A percentile compares a stretch with the other conserved stretches of the same genome.
Evolutionary conservation across 2,329 filamentous ascomycete genomes (phyloP).

Genomic region (Fusarium protoensiforme): DNA sequence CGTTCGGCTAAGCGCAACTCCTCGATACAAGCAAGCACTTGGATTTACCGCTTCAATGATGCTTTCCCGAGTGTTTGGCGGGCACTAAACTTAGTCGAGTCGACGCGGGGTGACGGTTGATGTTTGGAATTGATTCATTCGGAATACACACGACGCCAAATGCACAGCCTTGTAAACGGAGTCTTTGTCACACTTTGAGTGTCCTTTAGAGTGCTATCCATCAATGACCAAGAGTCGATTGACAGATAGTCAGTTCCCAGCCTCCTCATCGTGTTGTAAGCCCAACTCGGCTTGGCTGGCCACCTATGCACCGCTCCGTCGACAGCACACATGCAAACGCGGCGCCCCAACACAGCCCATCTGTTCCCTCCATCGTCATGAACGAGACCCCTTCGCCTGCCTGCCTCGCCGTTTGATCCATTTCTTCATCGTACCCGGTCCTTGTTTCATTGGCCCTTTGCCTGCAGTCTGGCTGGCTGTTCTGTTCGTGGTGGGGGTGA

Average conservation of each 20-base stretch:
- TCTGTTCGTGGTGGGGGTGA: conserved; percentile 24
- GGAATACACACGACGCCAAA: not conserved
- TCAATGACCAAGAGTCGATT: not conserved
- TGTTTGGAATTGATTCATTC: conserved; percentile 5
- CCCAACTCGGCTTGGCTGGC: conserved; percentile 1
- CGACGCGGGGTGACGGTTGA: conserved; percentile 23
- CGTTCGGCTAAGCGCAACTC: conserved; percentile 49
- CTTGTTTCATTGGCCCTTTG: conserved; percentile 38
- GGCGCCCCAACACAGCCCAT: conserved; percentile 1
- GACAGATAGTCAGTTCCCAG: conserved; percentile 3
- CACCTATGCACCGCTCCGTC: not conserved
- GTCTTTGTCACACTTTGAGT: not conserved
- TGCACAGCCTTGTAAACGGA: not conserved
- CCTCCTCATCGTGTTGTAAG: not conserved
- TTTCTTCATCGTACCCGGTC: conserved; percentile 31
- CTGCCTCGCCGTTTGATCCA: conserved; percentile 12
- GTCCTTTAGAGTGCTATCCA: not conserved
- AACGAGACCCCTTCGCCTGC: conserved; percentile 10
- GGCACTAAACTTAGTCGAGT: conserved; percentile 40
- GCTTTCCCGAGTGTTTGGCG: conserved; percentile 23
- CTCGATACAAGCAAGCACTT: conserved; percentile 43
- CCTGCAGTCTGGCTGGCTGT: conserved; percentile 10
- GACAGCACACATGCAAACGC: not conserved
- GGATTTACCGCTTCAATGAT: conserved; percentile 8
- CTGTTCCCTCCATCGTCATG: not conserved